Base-by-base conservation (phyloP, 495 filamentous ascomycete species). In the Aspergillus nidulans region DNA sequence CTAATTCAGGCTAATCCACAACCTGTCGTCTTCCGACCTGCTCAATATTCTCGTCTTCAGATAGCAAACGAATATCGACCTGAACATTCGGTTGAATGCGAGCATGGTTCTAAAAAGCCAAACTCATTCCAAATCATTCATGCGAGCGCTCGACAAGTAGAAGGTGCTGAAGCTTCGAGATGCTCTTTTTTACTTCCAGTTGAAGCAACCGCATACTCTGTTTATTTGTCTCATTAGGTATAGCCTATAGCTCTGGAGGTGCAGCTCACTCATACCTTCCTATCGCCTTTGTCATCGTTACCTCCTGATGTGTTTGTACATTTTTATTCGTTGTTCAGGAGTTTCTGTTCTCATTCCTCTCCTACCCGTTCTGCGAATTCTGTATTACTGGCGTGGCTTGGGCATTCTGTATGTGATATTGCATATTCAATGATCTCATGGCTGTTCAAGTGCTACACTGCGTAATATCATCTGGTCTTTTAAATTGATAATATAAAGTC, bases 381-480 rank as follows among this genome's bases (percentile, higher is more conserved):
- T 46, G 30, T 41, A 38, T 44, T 46, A 43, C 25, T 46, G 44
- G 57, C 53, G 57, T 49, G 42, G 57, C 45, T 59, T 52, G 40
- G 48, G 32, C 48, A 47, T 39, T 63, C 40, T 59, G 47, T 59
- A 54, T 55, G 54, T 52, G 51, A 39, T 59, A 26, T 23, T 61
- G 23, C 53, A 40, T 52, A 40, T 63, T 47, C 58, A 54, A 56
- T 58, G 53, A 55, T 53, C 56, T 58, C 38, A 55, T 55, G 54
- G 61, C 57, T 60, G 21, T 53, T 49, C 40, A 28, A n/a, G 32
- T 34, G 19, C 7, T 18, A n/a, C 20, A 20, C 40, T 42, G 4
- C 3, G 40, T 42, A 23, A 20, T 42, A 28, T 9, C 26, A 28
- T 28, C 9, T 9, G 26, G 9, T 23, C n/a, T 19, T n/a, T 41